Conservation (phyloP, 2,329 filamentous ascomycete genomes). For the Xylaria sp. region DNA sequence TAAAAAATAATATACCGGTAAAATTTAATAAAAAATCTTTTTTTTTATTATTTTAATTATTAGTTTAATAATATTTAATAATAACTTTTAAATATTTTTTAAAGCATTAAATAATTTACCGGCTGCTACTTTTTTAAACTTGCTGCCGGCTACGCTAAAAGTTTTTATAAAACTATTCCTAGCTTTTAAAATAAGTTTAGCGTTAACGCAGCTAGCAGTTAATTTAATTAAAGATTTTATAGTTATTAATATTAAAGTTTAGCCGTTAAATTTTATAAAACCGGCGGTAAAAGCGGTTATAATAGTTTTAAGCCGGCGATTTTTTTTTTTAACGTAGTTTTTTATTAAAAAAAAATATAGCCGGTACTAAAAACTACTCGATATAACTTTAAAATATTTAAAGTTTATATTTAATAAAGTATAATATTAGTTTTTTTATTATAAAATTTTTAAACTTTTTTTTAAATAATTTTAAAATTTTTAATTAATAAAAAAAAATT, state of each 20-base stretch:
- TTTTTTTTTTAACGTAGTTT: neutral
- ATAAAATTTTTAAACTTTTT: neutral
- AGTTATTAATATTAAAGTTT: neutral
- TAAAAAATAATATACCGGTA: neutral
- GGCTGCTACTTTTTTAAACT: neutral
- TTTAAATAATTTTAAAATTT: neutral
- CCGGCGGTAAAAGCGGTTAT: too few relatives aligned
- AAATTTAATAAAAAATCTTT: neutral
- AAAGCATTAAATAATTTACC: neutral
- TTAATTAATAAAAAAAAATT: slow-evolving; percentile 1
- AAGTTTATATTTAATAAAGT: neutral
- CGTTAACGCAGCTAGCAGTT: neutral
- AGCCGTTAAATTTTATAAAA: too few relatives aligned
- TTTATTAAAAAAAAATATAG: neutral
- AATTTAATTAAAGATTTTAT: neutral
- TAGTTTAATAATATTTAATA: neutral
- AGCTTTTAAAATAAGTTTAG: neutral
- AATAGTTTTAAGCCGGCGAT: too few relatives aligned
- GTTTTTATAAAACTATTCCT: neutral
- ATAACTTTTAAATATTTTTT: neutral
- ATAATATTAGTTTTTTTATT: neutral
- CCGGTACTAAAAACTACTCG: neutral
- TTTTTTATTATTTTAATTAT: neutral
- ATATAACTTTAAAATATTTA: too few relatives aligned
- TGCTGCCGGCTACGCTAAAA: neutral